Percentiles rank a stretch among this genome's conserved stretches.
Conservation (phyloP, 2,329 filamentous ascomycete species). For the Fusarium fracticaudum region DNA sequence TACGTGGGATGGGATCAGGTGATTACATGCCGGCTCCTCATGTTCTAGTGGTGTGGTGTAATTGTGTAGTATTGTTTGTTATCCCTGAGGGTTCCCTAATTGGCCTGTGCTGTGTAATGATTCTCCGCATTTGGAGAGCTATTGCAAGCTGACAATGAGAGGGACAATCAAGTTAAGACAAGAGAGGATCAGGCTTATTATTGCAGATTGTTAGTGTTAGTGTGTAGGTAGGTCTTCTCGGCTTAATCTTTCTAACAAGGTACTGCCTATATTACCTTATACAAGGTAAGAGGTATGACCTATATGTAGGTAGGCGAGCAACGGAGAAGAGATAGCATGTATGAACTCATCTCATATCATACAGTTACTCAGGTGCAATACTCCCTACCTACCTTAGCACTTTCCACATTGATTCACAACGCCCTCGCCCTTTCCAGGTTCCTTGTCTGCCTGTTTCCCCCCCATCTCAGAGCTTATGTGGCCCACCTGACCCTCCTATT, state of each 20-base stretch:
- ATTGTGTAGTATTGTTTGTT: conserved; percentile 12
- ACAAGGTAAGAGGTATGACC: background rate
- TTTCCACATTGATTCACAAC: conserved; percentile 22
- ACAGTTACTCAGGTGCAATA: background rate
- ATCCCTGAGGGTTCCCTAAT: conserved; percentile 9
- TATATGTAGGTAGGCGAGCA: background rate
- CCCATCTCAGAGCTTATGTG: conserved; percentile 37
- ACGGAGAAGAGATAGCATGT: background rate
- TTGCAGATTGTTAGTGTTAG: background rate
- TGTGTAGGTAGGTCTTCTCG: background rate
- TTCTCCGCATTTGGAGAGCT: conserved; percentile 22
- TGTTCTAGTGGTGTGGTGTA: conserved; percentile 12
- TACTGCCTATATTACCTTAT: background rate
- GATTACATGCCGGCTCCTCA: conserved; percentile 19
- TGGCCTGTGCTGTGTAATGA: conserved; percentile 20
- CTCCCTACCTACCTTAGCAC: background rate
- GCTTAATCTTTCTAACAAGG: background rate
- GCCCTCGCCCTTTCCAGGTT: conserved; percentile 9
- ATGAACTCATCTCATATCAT: background rate
- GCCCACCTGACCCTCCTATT: conserved; percentile 31
- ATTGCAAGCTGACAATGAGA: conserved; percentile 11
- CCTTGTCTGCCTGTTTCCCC: conserved; percentile 6
- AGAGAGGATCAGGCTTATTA: background rate
- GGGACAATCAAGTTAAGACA: background rate
- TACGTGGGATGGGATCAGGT: conserved; percentile 28